Evolutionary conservation across 139 green algal genomes (phyloP).

Genomic region (Pseudopediastrum boryanum): DNA sequence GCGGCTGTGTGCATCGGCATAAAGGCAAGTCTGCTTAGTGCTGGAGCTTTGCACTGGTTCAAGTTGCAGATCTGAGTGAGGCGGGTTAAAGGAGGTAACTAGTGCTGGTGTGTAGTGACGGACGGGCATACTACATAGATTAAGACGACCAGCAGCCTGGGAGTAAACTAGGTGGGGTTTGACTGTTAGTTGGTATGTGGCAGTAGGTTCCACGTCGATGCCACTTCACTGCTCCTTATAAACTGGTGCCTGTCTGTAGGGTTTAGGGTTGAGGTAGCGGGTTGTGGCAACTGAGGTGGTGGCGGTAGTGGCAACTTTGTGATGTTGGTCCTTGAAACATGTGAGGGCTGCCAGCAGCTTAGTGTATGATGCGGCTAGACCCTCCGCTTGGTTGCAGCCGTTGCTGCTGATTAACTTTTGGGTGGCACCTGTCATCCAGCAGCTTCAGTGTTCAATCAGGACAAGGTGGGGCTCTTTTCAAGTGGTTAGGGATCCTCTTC

Average conservation of each 20-base stretch:
- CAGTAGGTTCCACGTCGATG: not conserved
- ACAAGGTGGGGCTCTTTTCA: no score
- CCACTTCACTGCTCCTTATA: not conserved
- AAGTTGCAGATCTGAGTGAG: no score
- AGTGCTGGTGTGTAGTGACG: no score
- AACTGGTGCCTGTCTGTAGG: not conserved
- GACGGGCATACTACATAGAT: no score
- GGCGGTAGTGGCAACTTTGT: not conserved
- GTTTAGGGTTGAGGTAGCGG: not conserved
- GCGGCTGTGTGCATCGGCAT: not conserved
- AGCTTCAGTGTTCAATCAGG: no score
- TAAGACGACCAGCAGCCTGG: no score
- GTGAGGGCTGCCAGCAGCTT: not conserved
- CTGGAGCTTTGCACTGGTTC: not conserved
- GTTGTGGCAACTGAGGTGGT: not conserved
- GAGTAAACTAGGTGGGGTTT: no score
- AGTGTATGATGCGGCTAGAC: not conserved
- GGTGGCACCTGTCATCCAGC: not conserved
- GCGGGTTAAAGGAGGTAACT: no score
- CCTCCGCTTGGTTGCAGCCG: not conserved
- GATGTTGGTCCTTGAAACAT: not conserved
- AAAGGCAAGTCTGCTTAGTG: not conserved
- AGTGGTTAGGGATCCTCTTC: no score
- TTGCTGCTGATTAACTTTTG: not conserved
- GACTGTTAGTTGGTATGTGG: no score